phyloP scores from a whole-genome alignment of 768 basidiomycete species.

The Tricholoma terreum region DNA sequence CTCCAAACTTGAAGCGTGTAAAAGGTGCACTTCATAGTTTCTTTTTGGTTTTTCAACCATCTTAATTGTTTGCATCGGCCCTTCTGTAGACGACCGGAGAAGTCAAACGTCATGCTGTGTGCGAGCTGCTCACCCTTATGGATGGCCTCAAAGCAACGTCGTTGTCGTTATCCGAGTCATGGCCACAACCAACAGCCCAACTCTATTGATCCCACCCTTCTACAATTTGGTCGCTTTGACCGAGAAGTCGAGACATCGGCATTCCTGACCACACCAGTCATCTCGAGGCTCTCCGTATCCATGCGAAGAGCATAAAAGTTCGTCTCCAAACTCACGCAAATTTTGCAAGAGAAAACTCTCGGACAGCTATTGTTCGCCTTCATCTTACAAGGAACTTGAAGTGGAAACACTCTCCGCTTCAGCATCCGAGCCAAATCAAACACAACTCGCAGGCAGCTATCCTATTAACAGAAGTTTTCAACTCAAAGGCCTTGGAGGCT shows the following conservation, averaged over 20 bases:
- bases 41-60: not conserved
- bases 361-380: no score
- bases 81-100: slow-evolving; percentile 90
- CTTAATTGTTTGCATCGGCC: no score
- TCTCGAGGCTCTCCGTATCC: slow-evolving; percentile 96
- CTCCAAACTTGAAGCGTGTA: slow-evolving; percentile 99
- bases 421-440: no score
- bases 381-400: no score
- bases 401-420: no score
- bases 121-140: slow-evolving; percentile 98
- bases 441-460: no score
- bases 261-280: slow-evolving; percentile 99
- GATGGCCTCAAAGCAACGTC: slow-evolving; percentile 97
- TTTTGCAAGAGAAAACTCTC: no score
- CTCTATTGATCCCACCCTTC: slow-evolving; percentile 97
- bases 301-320: slow-evolving; percentile 99
- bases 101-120: slow-evolving; percentile 98
- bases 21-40: slow-evolving; percentile 74
- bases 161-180: no score
- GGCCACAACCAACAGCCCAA: slow-evolving; percentile 98
- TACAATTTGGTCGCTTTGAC: slow-evolving; percentile 99
- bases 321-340: no score
- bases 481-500: no score
- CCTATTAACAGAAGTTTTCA: no score
- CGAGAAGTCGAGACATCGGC: slow-evolving; percentile 98